Evolutionary conservation across 2,329 filamentous ascomycete genomes (phyloP), one percentile per base, ranked within the genome.

Genomic region (Alternaria triticina): DNA sequence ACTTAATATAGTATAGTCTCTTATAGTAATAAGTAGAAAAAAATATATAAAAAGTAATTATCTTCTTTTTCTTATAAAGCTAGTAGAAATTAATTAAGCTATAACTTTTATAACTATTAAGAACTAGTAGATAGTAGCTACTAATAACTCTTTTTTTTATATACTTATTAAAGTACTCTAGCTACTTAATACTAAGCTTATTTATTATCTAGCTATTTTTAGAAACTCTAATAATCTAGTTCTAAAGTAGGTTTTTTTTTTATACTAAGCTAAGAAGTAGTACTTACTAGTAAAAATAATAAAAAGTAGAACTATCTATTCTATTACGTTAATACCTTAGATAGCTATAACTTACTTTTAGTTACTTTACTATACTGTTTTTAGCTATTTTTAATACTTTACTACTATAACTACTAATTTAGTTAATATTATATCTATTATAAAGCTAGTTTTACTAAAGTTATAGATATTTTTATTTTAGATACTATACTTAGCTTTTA

Each of bases 101-200:
- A 49, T 64, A 54, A 52, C 50, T 60, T 45, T 64, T 60, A 57
- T 64, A 54, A 17, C 56, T 49, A 44, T 64, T 44, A 30, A 64
- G 30, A 60, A 60, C 22, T 10, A 60, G 52, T 57, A 64, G 17
- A 3, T 45, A 56, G n/a, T 61, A 60, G 5, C 3, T 54, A 17
- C 54, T 50, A 54, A 61, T 47, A 54, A 23, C 28, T 17, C 22
- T 28, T 13, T 17, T 15, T 25, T 62, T 57, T 54, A 13, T 52
- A 57, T 62, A 45, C 33, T 28, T 28, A 44, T 50, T 51, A 51
- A 51, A 59, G 45, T 59, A 45, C 56, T 60, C 49, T 57, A 57
- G 36, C 44, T 49, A 57, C 44, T 20, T 9, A 13, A 49, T 25
- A 57, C 22, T 33, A 51, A 25, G 27, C 25, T 51, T 30, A 12